Evolutionary conservation across 345 rosid genomes (phyloP), one percentile per base, ranked within the genome.

Genomic region (Raphanus sativus): DNA sequence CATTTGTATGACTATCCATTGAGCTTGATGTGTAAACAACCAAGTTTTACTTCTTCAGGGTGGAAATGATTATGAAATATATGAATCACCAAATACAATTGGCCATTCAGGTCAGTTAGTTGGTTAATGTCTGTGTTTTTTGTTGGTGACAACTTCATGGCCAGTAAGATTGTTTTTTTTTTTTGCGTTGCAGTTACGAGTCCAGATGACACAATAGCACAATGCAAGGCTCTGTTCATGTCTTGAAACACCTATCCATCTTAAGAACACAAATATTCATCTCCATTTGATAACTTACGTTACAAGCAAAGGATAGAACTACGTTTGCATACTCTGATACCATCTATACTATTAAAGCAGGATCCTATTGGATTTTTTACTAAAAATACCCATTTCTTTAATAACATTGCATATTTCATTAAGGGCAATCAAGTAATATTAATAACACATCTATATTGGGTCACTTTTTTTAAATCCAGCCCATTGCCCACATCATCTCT

Each of bases 31-130:
- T 10, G 17, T 71, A 38, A 3, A 9, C 24, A 65, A 56, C 61
- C 26, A 11, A 15, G 2, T 28, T 34, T 67, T 58, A 50, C 74
- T 67, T 83, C 50, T 69, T 16, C 86, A 94, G 97, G 98, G 97
- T 69, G 98, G 98, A 67, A 94, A 91, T 5, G 98, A 94, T 82
- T 79, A 90, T 69, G 98, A 94, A 80, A 94, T 94, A 29, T 94
- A 71, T 66, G 94, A 89, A 77, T 94, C 98, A n/a, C 90, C 88
- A 61, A 83, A 70, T 79, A 94, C 98, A 21, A 77, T 85, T 28
- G 98, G 98, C 61, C 96, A 94, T 80, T 86, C 94, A 87, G 98
- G 98, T 94, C 3, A 86, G 84, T 72, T 61, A 24, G 40, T 77
- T 81, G 8, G 3, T 69, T 24, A 34, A 24, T 34, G 3, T 55